Conservation (phyloP, 176 grass and related monocot genomes). For the Paspalum vaginatum region DNA sequence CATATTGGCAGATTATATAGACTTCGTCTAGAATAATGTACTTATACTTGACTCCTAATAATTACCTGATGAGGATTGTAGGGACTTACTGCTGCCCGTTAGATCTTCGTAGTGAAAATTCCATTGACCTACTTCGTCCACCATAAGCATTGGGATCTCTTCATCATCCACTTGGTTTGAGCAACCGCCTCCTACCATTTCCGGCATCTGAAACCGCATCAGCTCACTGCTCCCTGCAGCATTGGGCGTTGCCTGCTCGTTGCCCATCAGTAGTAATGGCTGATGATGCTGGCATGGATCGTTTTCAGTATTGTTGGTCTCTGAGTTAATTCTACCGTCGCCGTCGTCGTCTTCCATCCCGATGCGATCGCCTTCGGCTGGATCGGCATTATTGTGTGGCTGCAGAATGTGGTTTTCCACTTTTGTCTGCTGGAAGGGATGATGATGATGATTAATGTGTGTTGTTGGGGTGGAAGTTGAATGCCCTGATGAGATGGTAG, state of each 20-base stretch:
- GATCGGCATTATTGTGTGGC: neutral
- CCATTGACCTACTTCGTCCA: conserved; percentile 55
- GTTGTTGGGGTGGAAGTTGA: conserved; percentile 71
- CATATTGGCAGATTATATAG: no score
- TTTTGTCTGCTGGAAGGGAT: conserved; percentile 24
- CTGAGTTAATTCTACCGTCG: conserved; percentile 41
- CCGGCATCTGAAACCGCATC: conserved; percentile 58
- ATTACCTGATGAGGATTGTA: conserved; percentile 67
- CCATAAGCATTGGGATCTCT: conserved; percentile 47
- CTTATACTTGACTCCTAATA: no score
- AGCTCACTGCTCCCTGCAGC: conserved; percentile 37
- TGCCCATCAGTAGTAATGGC: neutral
- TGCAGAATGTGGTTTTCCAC: neutral
- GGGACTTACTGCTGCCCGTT: conserved; percentile 16
- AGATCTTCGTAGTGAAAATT: conserved; percentile 57
- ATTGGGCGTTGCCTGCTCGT: neutral
- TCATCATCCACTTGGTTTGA: conserved; percentile 59
- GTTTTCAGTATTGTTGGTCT: conserved; percentile 48
- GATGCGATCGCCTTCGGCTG: neutral
- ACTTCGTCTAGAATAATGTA: no score
- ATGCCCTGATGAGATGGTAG: conserved; percentile 72
- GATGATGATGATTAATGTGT: conserved; percentile 22
- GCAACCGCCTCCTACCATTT: conserved; percentile 46
- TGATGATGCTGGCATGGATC: neutral
- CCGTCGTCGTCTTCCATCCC: conserved; percentile 11